Conservation (phyloP, 495 filamentous ascomycete species). For the Hypoxylon perforatum region DNA sequence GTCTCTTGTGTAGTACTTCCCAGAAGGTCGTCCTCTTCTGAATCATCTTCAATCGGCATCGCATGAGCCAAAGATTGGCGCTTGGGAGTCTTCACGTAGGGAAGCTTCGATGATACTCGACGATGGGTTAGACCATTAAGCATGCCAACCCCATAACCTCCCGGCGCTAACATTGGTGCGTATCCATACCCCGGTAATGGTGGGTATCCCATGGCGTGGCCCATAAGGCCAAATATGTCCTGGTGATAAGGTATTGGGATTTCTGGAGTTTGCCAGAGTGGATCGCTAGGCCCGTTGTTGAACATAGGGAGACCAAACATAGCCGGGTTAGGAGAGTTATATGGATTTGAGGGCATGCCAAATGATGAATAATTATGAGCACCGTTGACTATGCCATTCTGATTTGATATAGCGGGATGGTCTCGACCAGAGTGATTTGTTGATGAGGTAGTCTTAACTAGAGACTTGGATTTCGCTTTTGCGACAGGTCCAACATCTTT, state of each 20-base stretch:
- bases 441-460: slow-evolving; percentile 12
- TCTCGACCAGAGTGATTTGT: slow-evolving; percentile 1
- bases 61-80: slow-evolving; percentile 11
- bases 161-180: slow-evolving; percentile 6
- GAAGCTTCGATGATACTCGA: slow-evolving; percentile 13
- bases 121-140: background rate
- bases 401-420: background rate
- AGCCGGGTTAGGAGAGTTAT: slow-evolving; percentile 14
- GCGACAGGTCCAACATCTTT: slow-evolving; percentile 10
- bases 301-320: slow-evolving; percentile 27
- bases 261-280: slow-evolving; percentile 43
- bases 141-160: slow-evolving; percentile 2
- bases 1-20: slow-evolving; percentile 14
- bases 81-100: slow-evolving; percentile 16
- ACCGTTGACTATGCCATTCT: background rate
- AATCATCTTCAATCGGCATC: slow-evolving; percentile 15
- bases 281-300: slow-evolving; percentile 27
- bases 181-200: slow-evolving; percentile 16
- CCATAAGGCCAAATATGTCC: slow-evolving; percentile 30
- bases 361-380: slow-evolving; percentile 2
- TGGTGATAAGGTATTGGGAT: slow-evolving; percentile 26
- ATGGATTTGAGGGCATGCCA: slow-evolving; percentile 23
- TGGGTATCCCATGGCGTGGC: slow-evolving; percentile 27
- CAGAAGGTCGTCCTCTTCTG: slow-evolving; percentile 43
- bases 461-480: slow-evolving; percentile 24